Evolutionary conservation across 2,329 filamentous ascomycete genomes (phyloP), one percentile per base, ranked within the genome.

Genomic region (Penicillium sp.): DNA sequence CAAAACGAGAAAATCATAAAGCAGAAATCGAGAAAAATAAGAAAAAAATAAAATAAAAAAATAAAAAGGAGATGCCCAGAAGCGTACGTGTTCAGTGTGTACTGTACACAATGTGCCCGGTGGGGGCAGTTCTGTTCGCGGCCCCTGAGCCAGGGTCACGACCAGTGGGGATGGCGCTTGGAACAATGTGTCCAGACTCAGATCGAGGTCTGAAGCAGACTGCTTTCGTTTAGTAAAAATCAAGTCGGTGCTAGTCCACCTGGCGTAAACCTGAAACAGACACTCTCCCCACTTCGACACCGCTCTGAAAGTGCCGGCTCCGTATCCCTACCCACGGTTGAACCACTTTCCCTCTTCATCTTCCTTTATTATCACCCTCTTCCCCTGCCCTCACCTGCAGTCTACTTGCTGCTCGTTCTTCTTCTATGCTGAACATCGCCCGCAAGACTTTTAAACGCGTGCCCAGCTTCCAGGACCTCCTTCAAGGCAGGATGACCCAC

Each of bases 401-500:
- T 58, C 48, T 57, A 64, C 55, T 40, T 59, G 59, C 67, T 69
- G 64, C 66, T 63, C 31, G 62, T 61, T 56, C 55, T 59, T 64
- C 58, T 69, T 71, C 64, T 70, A 73, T 74, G 71, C 70, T 74
- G 62, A 73, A 67, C 63, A 63, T 74, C 67, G 71, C 70, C 54
- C 70, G 70, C 58, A 73, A 66, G 61, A 74, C 71, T 57, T 64
- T 74, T 54, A 71, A 72, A 62, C 69, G 71, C 60, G 71, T 73
- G 58, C 71, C 72, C 62, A 74, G 71, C 66, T 73, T 74, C 58
- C 72, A 74, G 70, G 72, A 74, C 67, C 70, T 74, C 58, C 65
- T 74, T 63, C 71, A 74, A 73, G 70, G 71, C 71, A 74, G 69
- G 64, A 75, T 74, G 72, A 71, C 68, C 66, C 69, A 72, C 66